A percentile compares a stretch with the other conserved stretches of the same genome.
Conservation (phyloP, 208 protist genomes). For the Leishmania lainsoni region DNA sequence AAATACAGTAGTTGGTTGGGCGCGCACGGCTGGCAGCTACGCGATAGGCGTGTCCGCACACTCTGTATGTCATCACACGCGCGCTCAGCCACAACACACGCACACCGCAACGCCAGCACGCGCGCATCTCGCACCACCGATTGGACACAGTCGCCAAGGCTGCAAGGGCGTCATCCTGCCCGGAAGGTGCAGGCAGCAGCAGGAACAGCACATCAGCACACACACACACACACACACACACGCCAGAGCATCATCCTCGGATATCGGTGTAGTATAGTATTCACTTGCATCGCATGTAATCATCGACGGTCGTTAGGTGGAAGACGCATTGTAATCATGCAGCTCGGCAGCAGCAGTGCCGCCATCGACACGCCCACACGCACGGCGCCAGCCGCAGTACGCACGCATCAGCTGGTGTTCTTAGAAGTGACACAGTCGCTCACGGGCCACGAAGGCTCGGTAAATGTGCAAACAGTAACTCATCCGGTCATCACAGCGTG, state of each 20-base stretch:
- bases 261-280: constrained; percentile 3
- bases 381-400: not conserved
- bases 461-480: constrained; percentile 23
- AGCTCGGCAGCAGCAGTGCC: not conserved
- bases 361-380: not conserved
- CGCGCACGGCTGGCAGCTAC: constrained; percentile 12
- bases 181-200: constrained; percentile 12
- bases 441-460: constrained; percentile 10
- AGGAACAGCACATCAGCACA: not conserved
- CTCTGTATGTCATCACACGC: constrained; percentile 6
- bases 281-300: constrained; percentile 1
- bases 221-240: constrained; percentile 2
- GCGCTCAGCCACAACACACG: not conserved
- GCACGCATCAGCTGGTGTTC: constrained; percentile 10
- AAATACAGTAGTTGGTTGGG: constrained; percentile 10
- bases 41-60: constrained; percentile 5
- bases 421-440: constrained; percentile 10
- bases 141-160: constrained; percentile 25
- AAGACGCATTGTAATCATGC: not conserved
- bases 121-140: constrained; percentile 30
- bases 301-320: constrained; percentile 1
- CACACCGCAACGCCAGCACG: not conserved
- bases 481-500: constrained; percentile 26
- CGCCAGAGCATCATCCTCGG: not conserved
- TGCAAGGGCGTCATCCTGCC: constrained; percentile 15